Base-by-base conservation (phyloP, 495 filamentous ascomycete genomes). In the Pyronema domesticum region DNA sequence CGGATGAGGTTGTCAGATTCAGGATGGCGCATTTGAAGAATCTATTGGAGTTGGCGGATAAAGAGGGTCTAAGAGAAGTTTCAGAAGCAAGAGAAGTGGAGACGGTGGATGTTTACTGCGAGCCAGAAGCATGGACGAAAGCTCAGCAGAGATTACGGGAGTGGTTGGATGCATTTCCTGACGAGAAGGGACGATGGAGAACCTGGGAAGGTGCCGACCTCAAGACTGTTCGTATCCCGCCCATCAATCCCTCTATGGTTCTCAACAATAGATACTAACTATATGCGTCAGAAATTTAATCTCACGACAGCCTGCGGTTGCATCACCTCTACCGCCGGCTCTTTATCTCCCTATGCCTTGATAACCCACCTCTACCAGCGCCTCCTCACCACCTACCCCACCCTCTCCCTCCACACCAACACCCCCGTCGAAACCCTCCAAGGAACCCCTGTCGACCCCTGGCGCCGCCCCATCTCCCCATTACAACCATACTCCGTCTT, bases 281-380 rank as follows among this genome's bases (percentile, higher is more conserved):
- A 37, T 30, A 30, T 5, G 2, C 23, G 6, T 3, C 11, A 68
- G 60, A 42, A 58, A 40, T 70, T 67, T 52, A 50, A 51, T 7
- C 54, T 60, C n/a, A 59, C 64, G 36, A 46, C 50, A 40, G 65
- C 68, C 11, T 40, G 55, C 7, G 71, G 71, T 0, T 66, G 66
- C 46, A 63, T 73, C 33, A 60, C 67, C 2, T 70, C 64, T 40
- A 42, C 50, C 3, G 71, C 70, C 19, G 71, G 64, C 19, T 65
- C 68, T 3, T 55, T 73, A 5, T 73, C 66, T 64, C 71, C 75
- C 0, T 75, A 73, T 51, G 64, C 67, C 37, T 64, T 77, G 37
- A 63, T 75, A 8, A 68, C 63, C 15, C 63, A 60, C 0, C 48
- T 73, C n/a, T 73, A 71, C 59, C 50, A 62, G 14, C 18, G 56